Conservation (phyloP, 768 basidiomycete genomes). For the Lepiota venenata region DNA sequence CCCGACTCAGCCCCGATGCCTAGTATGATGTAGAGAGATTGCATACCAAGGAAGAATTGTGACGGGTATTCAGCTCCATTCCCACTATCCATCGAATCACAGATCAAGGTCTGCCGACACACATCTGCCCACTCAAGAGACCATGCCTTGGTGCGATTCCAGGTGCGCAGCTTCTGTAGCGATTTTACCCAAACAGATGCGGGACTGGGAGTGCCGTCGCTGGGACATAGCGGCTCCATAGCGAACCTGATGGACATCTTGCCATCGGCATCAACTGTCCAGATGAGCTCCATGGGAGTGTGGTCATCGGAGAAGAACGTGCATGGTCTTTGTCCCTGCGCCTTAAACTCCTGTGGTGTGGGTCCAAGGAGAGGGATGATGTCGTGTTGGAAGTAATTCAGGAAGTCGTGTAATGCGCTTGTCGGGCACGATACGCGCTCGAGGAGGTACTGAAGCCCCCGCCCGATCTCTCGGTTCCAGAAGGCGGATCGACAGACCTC, state of each 20-base stretch:
- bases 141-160: conserved; percentile 8
- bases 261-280: conserved; percentile 15
- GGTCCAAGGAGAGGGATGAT: conserved; percentile 15
- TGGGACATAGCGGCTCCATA: conserved; percentile 13
- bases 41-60: conserved; percentile 16
- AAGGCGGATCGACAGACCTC: conserved; percentile 3
- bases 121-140: conserved; percentile 17
- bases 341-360: conserved; percentile 8
- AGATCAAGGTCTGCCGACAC: conserved; percentile 14
- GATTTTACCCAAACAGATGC: conserved; percentile 3
- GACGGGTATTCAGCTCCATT: conserved; percentile 8
- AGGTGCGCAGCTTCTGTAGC: conserved; percentile 6
- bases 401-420: conserved; percentile 3
- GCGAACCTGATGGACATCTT: conserved; percentile 16
- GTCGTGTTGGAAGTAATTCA: conserved; percentile 5
- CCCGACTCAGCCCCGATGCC: not conserved
- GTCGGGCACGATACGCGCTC: conserved; percentile 7
- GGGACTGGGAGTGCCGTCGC: conserved; percentile 12
- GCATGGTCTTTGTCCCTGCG: conserved; percentile 5
- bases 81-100: conserved; percentile 2
- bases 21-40: not conserved
- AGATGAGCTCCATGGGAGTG: conserved; percentile 16
- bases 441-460: conserved; percentile 7
- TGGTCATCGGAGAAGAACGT: conserved; percentile 18
- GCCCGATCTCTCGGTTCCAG: conserved; percentile 9